Evolutionary conservation across 2,329 filamentous ascomycete species (phyloP).

Genomic region (Hysterium pulicare): DNA sequence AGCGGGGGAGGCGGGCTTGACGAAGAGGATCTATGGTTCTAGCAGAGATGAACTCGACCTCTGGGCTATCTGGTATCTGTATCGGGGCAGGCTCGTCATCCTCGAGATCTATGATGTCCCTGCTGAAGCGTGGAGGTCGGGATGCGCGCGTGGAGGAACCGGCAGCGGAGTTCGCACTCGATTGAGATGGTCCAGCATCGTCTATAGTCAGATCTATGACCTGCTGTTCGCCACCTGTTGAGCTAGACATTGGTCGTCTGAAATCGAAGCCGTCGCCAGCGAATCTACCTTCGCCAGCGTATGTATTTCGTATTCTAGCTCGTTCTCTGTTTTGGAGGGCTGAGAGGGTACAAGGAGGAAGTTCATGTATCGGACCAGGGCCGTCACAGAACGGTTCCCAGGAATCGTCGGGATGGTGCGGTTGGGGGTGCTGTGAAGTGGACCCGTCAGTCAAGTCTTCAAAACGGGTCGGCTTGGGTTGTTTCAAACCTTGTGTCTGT

Average conservation of each 20-base stretch:
- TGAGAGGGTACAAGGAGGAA: slow-evolving; percentile 23
- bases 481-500: no score
- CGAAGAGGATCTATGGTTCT: slow-evolving; percentile 21
- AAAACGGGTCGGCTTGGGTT: no score
- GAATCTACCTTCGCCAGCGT: no score
- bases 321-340: no score
- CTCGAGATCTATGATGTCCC: slow-evolving; percentile 45
- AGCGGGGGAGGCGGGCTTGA: slow-evolving; percentile 1
- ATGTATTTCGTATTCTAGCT: no score
- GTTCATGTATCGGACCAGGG: no score
- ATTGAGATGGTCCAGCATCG: slow-evolving; percentile 32
- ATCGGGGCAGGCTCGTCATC: slow-evolving; percentile 16
- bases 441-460: no score
- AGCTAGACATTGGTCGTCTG: slow-evolving; percentile 47
- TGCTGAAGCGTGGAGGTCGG: slow-evolving; percentile 40
- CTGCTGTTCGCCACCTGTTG: slow-evolving; percentile 4
- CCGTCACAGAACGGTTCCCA: no score
- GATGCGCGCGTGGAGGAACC: slow-evolving; percentile 23
- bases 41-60: slow-evolving; percentile 49
- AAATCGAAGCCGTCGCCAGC: slow-evolving; percentile 55
- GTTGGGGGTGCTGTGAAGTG: no score
- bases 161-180: slow-evolving; percentile 13
- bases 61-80: slow-evolving; percentile 37
- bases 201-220: slow-evolving; percentile 39
- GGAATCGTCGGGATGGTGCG: no score